Evolutionary conservation across 2,329 filamentous ascomycete genomes (phyloP), one percentile per base, ranked within the genome.

Genomic region (Fusarium cicatricum): DNA sequence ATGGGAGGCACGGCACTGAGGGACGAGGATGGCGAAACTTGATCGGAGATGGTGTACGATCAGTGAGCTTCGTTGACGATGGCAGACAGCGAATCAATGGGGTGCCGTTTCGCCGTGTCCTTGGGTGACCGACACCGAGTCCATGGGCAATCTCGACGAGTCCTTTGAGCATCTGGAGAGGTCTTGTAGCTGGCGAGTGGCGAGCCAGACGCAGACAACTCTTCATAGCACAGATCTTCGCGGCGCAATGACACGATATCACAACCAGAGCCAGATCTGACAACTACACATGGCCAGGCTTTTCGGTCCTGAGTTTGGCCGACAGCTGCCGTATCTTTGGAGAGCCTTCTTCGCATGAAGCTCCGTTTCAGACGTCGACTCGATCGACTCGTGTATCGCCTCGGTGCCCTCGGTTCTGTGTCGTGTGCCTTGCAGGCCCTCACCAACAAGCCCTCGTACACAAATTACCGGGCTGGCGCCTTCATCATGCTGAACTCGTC

Each of bases 151-250:
- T 31, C 7, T 33, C 19, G 26, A 28, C 31, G 16, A 31, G 14
- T 17, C 32, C 33, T 34, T 26, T 19, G 16, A 34, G 39, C 7
- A 29, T 16, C 16, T 47, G 33, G 16, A 15, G 29, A n/a, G 17
- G 23, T 14, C 19, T 10, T 28, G 10, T 12, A 37, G 16, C 49
- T 32, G 28, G 28, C 21, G 33, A 43, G 51, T 15, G 21, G 43
- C 58, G 21, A 37, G 47, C 37, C 31, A 26, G 37, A 44, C n/a
- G 29, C 37, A n/a, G n/a, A 38, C 44, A 17, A 41, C 32, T 43
- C 41, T 47, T 31, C 29, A 57, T 42, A 47, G 36, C 21, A 57
- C 62, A 60, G 33, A 33, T 26, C 28, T 49, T 57, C 23, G 52
- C 47, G 34, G 38, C 31, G 31, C 46, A 47, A 57, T 52, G 43